These are phyloP conservation scores for Lentinula sp. DNA, from an alignment of 768 basidiomycete genomes.

Conservation along the genomic window DNA sequence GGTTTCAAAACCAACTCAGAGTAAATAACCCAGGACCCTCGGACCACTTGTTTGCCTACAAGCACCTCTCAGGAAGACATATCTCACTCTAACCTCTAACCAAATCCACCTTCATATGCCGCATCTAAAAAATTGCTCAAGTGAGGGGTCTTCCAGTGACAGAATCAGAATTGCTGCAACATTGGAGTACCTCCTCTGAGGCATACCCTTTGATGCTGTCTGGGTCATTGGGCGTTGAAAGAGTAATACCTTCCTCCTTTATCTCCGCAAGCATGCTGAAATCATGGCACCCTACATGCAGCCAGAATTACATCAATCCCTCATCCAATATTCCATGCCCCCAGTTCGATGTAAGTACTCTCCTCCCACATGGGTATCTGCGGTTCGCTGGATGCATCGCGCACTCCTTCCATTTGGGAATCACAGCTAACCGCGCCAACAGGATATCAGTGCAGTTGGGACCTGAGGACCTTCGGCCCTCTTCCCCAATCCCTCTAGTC, in stretches of 20 bases:
- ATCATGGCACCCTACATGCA: conserved; percentile 17
- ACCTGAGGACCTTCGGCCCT: not conserved
- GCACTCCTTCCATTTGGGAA: not conserved
- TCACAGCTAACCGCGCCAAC: not conserved
- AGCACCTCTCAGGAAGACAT: not conserved
- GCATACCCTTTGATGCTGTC: conserved; percentile 16
- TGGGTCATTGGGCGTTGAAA: conserved; percentile 18
- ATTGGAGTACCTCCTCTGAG: conserved; percentile 15
- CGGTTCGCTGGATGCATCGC: conserved; percentile 1
- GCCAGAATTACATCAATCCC: conserved; percentile 2
- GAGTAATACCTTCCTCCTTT: conserved; percentile 13
- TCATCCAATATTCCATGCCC: conserved; percentile 7
- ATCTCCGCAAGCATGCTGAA: conserved; percentile 15
- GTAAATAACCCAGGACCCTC: conserved; percentile 10
- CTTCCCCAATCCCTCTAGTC: too few species aligned
- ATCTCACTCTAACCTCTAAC: not conserved
- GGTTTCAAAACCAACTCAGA: conserved; percentile 24
- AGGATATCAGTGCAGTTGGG: not conserved
- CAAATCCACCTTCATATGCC: conserved; percentile 11
- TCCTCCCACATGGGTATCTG: not conserved
- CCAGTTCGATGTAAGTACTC: not conserved
- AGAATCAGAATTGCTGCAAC: conserved; percentile 20
- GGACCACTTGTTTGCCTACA: conserved; percentile 24
- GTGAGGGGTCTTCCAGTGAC: not conserved
- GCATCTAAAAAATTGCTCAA: conserved; percentile 3